Conservation (phyloP, 805 yeast species). For the Candida glaebosa region DNA sequence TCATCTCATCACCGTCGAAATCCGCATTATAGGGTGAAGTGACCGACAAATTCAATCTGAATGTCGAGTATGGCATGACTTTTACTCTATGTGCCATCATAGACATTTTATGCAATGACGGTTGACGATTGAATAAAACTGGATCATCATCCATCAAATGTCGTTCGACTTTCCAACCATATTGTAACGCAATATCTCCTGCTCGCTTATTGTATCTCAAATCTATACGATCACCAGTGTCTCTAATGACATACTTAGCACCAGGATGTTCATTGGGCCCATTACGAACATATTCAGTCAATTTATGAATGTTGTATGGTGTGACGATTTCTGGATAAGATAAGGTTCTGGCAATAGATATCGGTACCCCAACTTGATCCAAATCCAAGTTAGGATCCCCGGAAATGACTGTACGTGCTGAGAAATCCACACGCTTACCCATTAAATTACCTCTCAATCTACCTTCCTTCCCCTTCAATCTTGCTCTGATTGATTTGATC, state of each 20-base stretch:
- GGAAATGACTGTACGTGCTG: conserved; percentile 98
- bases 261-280: conserved; percentile 99
- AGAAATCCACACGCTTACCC: conserved; percentile 99
- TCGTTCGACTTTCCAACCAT: conserved; percentile 99
- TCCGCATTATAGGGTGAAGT: conserved; percentile 99
- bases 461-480: conserved; percentile 99
- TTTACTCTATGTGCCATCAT: conserved; percentile 99
- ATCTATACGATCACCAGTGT: conserved; percentile 98
- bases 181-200: conserved; percentile 95
- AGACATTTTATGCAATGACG: conserved; percentile 98
- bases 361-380: conserved; percentile 99
- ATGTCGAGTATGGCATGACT: conserved; percentile 98
- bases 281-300: conserved; percentile 90
- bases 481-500: conserved; percentile 97
- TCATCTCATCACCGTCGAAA: conserved; percentile 99
- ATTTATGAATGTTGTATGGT: conserved; percentile 90
- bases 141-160: conserved; percentile 98
- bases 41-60: conserved; percentile 92
- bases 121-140: conserved; percentile 97
- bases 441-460: conserved; percentile 96
- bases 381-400: conserved; percentile 98
- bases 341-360: conserved; percentile 90
- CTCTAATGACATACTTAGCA: conserved; percentile 97
- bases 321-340: conserved; percentile 98
- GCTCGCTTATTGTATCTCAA: conserved; percentile 95